These are phyloP conservation scores for Rhizophagus clarus DNA, from an alignment of 192 early-diverging fungal genomes.

Conservation along the genomic window DNA sequence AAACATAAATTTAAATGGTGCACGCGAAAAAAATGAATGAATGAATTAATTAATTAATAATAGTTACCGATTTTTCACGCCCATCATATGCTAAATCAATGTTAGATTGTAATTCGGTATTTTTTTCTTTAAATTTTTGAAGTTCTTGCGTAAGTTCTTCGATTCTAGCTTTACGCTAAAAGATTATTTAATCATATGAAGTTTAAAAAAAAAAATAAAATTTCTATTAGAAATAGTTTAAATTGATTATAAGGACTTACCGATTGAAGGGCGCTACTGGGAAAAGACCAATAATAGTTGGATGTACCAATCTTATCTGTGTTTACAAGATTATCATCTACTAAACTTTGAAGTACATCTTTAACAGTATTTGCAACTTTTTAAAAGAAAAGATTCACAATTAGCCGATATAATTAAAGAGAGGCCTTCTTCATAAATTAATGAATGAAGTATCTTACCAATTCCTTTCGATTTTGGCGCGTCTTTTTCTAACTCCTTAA, in stretches of 20 bases:
- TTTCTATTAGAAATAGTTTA: neutral
- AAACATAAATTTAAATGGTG: neutral
- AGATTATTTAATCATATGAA: neutral
- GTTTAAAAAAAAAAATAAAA: neutral
- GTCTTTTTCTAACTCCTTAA: slow-evolving; percentile 84
- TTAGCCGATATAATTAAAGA: neutral
- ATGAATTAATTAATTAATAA: neutral
- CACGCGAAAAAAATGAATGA: neutral
- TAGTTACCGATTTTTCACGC: slow-evolving; percentile 66
- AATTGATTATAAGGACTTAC: slow-evolving; percentile 36
- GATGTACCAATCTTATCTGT: slow-evolving; percentile 87
- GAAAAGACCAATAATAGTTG: slow-evolving; percentile 94
- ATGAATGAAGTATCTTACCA: slow-evolving; percentile 42
- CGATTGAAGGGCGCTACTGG: slow-evolving; percentile 61
- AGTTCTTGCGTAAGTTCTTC: slow-evolving; percentile 54
- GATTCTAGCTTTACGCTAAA: slow-evolving; percentile 53
- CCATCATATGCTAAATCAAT: slow-evolving; percentile 57
- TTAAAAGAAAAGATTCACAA: neutral
- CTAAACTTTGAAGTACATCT: slow-evolving; percentile 79
- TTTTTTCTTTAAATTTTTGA: slow-evolving; percentile 44
- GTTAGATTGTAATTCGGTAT: slow-evolving; percentile 44
- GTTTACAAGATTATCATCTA: slow-evolving; percentile 78
- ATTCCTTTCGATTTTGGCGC: slow-evolving; percentile 84
- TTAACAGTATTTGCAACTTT: slow-evolving; percentile 78
- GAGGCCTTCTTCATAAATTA: neutral